Conservation (phyloP, 2,329 filamentous ascomycete genomes). For the Botrytis paeoniae region DNA sequence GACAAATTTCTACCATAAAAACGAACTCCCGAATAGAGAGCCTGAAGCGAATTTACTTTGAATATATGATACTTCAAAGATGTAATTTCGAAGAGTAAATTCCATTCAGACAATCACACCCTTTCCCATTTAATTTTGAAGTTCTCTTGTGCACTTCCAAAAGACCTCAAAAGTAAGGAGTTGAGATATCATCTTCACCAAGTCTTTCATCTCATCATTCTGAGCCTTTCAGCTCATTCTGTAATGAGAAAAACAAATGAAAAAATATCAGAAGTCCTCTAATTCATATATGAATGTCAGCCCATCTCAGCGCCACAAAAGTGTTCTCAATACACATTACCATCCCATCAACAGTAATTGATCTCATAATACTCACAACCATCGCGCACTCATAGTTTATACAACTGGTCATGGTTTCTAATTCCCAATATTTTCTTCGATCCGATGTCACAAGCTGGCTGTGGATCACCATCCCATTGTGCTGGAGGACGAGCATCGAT, state of each 20-base stretch:
- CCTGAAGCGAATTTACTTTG: neutral
- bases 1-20: neutral
- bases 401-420: neutral
- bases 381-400: neutral
- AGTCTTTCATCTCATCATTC: neutral
- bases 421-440: neutral
- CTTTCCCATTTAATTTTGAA: neutral
- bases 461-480: neutral
- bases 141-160: neutral
- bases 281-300: neutral
- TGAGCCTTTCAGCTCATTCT: neutral
- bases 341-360: neutral
- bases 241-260: neutral
- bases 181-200: neutral
- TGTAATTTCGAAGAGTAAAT: neutral
- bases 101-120: neutral
- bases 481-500: fast-evolving
- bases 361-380: neutral
- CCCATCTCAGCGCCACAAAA: neutral
- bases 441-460: neutral
- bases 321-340: neutral
- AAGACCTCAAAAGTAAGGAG: neutral
- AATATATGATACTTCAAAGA: neutral
- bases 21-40: neutral
- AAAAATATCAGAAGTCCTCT: neutral